Evolutionary conservation across 2,329 filamentous ascomycete species (phyloP).

Genomic region (Phymatotrichopsis omnivora): DNA sequence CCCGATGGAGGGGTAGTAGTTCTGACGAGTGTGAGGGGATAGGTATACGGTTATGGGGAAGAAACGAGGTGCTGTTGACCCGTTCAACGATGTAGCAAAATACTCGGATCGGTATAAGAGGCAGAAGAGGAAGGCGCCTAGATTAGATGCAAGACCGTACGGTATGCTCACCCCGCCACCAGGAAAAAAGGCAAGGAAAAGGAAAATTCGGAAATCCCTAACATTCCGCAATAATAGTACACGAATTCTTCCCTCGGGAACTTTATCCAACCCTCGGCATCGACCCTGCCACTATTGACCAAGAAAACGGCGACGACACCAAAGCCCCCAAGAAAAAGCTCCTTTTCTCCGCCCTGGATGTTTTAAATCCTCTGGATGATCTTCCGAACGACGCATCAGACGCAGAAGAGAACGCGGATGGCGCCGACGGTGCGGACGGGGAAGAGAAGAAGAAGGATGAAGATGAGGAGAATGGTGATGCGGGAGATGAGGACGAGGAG

Average conservation of each 20-base stretch:
- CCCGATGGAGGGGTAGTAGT: too few relatives aligned
- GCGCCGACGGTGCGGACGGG: constrained; percentile 34
- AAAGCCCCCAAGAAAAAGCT: constrained; percentile 26
- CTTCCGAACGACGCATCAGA: constrained; percentile 25
- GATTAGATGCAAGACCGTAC: constrained; percentile 31
- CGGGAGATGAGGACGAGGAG: constrained; percentile 29
- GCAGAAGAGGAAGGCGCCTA: constrained; percentile 29
- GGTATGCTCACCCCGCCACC: neutral
- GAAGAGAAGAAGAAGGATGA: constrained; percentile 32
- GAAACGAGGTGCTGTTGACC: constrained; percentile 30
- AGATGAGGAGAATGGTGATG: constrained; percentile 27
- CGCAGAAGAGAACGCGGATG: constrained; percentile 29
- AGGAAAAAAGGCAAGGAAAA: too few relatives aligned
- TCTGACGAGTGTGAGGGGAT: too few relatives aligned
- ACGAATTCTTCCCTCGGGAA: constrained; percentile 31
- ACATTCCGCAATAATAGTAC: too few relatives aligned
- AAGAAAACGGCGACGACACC: constrained; percentile 21
- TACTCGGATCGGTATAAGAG: constrained; percentile 31
- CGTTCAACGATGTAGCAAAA: constrained; percentile 30
- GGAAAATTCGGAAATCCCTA: too few relatives aligned
- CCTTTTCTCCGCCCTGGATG: constrained; percentile 28
- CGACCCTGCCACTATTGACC: constrained; percentile 20
- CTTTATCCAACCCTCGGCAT: constrained; percentile 29
- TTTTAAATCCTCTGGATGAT: constrained; percentile 18
- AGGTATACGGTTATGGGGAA: constrained; percentile 28